Evolutionary conservation across 2,329 filamentous ascomycete genomes (phyloP), one percentile per base, ranked within the genome.

Genomic region (Aspergillus sp.): DNA sequence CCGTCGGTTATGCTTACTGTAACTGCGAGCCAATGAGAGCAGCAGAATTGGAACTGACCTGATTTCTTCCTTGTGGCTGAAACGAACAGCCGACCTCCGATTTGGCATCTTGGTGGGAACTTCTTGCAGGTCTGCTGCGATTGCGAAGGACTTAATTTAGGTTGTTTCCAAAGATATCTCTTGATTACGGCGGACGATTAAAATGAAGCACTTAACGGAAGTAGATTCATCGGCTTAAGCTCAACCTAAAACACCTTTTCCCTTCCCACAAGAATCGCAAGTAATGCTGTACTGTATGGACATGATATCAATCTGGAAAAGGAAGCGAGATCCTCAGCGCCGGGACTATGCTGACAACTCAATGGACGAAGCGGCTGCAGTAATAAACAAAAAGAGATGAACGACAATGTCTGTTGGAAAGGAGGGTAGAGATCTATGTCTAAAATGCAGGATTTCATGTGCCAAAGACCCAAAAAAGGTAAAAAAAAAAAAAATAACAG

Each of bases 381-480:
- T 19, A 37, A 48, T 11, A 49, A 34, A 44, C 12, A 48, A 46
- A 17, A 53, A 40, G 39, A 33, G 34, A 40, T 19, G 54, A 44
- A 53, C 33, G 30, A 51, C 30, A 15, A 49, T 52, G 40, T 37
- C 33, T 30, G 37, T 33, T 33, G 41, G 27, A 27, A 56, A 46
- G 17, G 45, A 55, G 11, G 20, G 13, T 46, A 20, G 33, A 52
- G 46, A 46, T 58, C 56, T 58, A 58, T 27, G 44, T 61, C 49
- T 58, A 58, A 48, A n/a, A 56, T 60, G 58, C 22, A 56, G n/a
- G 39, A 39, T 48, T 40, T 42, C 34, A 15, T 48, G 49, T 41
- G 42, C 49, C 33, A 46, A 51, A 11, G 50, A 13, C 42, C 19
- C 20, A 4, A 46, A 57, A 52, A 57, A 48, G 20, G 15, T 15